These are phyloP conservation scores for Pythium phragmiticola DNA, from an alignment of 352 stramenopile species.

Conservation along the genomic window DNA sequence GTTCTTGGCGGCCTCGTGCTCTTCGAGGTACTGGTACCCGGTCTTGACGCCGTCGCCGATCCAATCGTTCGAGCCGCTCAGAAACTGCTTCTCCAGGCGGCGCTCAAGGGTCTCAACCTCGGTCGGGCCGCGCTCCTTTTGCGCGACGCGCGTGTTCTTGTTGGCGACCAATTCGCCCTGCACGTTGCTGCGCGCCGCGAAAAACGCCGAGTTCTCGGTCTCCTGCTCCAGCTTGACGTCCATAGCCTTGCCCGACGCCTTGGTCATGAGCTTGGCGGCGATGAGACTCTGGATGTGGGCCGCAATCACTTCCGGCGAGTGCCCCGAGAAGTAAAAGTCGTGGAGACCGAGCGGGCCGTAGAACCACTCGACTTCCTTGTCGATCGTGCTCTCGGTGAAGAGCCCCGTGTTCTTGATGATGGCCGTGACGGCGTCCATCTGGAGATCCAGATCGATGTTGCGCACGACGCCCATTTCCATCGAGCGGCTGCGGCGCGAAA, in stretches of 20 bases:
- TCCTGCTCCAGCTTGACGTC: slow-evolving; percentile 85
- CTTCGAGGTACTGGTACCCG: slow-evolving; percentile 75
- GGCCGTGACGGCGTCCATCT: slow-evolving; percentile 70
- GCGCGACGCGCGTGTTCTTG: slow-evolving; percentile 48
- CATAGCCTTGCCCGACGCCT: slow-evolving; percentile 67
- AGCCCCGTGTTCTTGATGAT: slow-evolving; percentile 54
- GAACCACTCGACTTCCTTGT: slow-evolving; percentile 79
- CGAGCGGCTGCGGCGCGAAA: slow-evolving; percentile 47
- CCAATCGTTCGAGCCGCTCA: slow-evolving; percentile 60
- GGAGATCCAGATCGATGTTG: slow-evolving; percentile 50
- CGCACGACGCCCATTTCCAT: slow-evolving; percentile 59
- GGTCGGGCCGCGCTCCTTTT: slow-evolving; percentile 51
- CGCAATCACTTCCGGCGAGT: slow-evolving; percentile 60
- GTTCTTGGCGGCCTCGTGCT: slow-evolving; percentile 49
- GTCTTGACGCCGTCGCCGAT: slow-evolving; percentile 81
- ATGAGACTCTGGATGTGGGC: slow-evolving; percentile 80
- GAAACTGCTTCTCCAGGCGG: slow-evolving; percentile 77
- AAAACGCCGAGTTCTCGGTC: slow-evolving; percentile 68
- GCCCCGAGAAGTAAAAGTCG: slow-evolving; percentile 83
- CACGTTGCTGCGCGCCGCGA: slow-evolving; percentile 81
- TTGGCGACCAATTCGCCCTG: slow-evolving; percentile 43
- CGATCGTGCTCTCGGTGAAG: slow-evolving; percentile 60
- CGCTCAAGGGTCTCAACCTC: slow-evolving; percentile 76
- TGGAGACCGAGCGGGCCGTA: slow-evolving; percentile 77
- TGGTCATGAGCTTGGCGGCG: slow-evolving; percentile 79